These are phyloP conservation scores for Fraxinus albicans DNA, from an alignment of 305 asterid genomes.

Conservation along the genomic window DNA sequence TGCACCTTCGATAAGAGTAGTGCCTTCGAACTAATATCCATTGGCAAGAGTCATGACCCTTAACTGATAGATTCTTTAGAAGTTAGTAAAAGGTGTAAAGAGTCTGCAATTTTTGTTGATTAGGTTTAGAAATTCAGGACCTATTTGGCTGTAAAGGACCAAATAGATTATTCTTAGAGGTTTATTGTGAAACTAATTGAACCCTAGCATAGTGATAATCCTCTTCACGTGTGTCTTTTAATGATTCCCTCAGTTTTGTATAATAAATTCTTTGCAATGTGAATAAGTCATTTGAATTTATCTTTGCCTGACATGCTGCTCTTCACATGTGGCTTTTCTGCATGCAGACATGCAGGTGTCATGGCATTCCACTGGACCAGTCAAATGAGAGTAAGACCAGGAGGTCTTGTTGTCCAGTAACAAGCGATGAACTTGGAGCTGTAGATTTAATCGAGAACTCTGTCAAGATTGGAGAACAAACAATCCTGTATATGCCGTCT, in stretches of 20 bases:
- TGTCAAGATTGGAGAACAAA: constrained; percentile 67
- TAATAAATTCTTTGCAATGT: constrained; percentile 13
- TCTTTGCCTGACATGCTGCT: constrained; percentile 6
- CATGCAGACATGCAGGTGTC: constrained; percentile 87
- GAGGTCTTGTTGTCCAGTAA: constrained; percentile 58
- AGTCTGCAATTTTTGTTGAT: not conserved
- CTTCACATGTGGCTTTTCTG: constrained; percentile 23
- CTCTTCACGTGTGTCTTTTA: not conserved
- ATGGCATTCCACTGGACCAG: constrained; percentile 68
- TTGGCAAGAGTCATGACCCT: not conserved
- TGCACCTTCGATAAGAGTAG: not conserved
- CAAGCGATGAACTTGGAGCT: constrained; percentile 48
- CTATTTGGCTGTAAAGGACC: not conserved
- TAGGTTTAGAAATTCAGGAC: not conserved
- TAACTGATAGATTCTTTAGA: not conserved
- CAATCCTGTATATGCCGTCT: constrained; percentile 81
- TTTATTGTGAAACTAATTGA: not conserved
- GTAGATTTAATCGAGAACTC: constrained; percentile 66
- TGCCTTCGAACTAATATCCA: not conserved
- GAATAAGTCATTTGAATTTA: not conserved
- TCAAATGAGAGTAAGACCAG: constrained; percentile 30
- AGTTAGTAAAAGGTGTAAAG: not conserved
- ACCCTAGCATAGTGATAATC: not conserved
- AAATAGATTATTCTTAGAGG: not conserved
- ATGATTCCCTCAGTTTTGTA: not conserved